Evolutionary conservation across 140 eudicot genomes (phyloP).

Genomic region (Cichorium intybus): DNA sequence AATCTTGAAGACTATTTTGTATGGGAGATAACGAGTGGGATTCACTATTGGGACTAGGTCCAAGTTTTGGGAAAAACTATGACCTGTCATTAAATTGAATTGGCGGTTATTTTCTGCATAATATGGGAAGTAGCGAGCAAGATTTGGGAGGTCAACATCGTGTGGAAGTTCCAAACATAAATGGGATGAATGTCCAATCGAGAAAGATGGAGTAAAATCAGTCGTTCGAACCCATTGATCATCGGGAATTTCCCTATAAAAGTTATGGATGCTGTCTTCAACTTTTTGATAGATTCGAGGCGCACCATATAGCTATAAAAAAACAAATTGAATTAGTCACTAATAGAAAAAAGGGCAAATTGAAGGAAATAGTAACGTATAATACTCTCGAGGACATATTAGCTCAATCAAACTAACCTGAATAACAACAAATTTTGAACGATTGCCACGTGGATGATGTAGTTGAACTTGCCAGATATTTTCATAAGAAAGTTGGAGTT

Average conservation of each 20-base stretch:
- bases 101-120: constrained; percentile 42
- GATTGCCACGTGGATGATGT: constrained; percentile 29
- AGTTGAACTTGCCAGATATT: constrained; percentile 70
- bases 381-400: not conserved
- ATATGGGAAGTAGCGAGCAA: constrained; percentile 48
- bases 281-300: constrained; percentile 65
- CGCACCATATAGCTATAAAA: constrained; percentile 60
- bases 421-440: constrained; percentile 47
- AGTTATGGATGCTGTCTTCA: constrained; percentile 31
- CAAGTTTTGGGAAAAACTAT: constrained; percentile 40
- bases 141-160: constrained; percentile 43
- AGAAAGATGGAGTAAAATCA: constrained; percentile 55
- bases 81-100: constrained; percentile 39
- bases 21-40: constrained; percentile 59
- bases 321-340: not conserved
- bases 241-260: constrained; percentile 48
- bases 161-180: constrained; percentile 68
- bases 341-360: too few relatives aligned
- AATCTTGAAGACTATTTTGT: constrained; percentile 51
- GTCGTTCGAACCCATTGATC: constrained; percentile 86
- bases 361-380: not conserved
- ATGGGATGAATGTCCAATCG: constrained; percentile 81
- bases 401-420: constrained; percentile 44
- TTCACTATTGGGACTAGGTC: constrained; percentile 66
- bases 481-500: constrained; percentile 67